Conservation (phyloP, 2,329 filamentous ascomycete genomes). For the Alternaria viburni region DNA sequence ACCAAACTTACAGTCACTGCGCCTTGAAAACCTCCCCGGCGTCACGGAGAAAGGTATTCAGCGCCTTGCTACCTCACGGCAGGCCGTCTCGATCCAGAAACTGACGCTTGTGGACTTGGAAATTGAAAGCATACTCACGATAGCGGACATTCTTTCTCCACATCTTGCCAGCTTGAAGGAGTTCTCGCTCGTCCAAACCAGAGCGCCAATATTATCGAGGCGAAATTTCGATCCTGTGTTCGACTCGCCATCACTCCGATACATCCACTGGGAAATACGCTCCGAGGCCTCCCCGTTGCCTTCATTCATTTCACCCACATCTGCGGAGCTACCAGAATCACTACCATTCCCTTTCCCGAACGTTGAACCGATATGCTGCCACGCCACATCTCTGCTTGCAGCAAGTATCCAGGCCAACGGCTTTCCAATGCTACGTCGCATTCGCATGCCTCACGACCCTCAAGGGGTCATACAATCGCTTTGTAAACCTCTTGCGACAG, state of each 20-base stretch:
- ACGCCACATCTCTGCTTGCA: constrained; percentile 68
- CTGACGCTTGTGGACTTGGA: constrained; percentile 62
- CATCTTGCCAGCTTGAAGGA: constrained; percentile 53
- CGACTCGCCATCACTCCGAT: constrained; percentile 56
- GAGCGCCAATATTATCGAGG: constrained; percentile 53
- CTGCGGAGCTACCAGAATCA: not conserved
- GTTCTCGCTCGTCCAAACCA: constrained; percentile 61
- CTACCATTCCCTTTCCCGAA: constrained; percentile 26
- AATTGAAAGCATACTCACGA: constrained; percentile 57
- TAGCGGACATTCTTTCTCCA: constrained; percentile 59
- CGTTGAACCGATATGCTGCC: constrained; percentile 53
- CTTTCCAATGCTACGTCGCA: constrained; percentile 65
- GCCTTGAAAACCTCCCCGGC: constrained; percentile 62
- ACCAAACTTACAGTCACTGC: constrained; percentile 56
- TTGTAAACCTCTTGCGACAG: constrained; percentile 66
- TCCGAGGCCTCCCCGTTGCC: constrained; percentile 33
- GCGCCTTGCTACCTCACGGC: constrained; percentile 56
- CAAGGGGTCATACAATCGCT: constrained; percentile 72
- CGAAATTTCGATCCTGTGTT: constrained; percentile 55
- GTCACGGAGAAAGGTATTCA: constrained; percentile 63
- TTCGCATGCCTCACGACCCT: constrained; percentile 72
- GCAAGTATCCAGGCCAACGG: constrained; percentile 65
- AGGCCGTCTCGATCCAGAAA: constrained; percentile 53
- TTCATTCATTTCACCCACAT: constrained; percentile 9
- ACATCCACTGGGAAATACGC: constrained; percentile 66